Evolutionary conservation across 2,329 filamentous ascomycete species (phyloP).

Genomic region (Aspergillus sp.): DNA sequence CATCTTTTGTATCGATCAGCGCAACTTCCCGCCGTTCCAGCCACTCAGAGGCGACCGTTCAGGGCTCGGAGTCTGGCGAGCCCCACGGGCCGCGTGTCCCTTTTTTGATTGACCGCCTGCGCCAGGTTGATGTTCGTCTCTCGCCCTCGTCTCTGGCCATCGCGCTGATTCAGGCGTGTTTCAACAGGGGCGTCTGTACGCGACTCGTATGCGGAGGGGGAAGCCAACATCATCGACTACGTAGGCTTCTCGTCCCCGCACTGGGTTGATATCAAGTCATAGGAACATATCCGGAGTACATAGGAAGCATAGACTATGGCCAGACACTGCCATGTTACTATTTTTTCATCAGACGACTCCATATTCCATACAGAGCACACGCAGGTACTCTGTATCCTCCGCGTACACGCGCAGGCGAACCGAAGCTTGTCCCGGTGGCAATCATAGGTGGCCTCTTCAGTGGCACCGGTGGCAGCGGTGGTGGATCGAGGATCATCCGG

Average conservation of each 20-base stretch:
- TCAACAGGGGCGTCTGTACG: not conserved
- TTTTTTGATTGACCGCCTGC: constrained; percentile 5
- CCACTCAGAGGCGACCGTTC: constrained; percentile 13
- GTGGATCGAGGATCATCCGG: constrained; percentile 1
- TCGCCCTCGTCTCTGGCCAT: not conserved
- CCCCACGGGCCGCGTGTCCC: constrained; percentile 27
- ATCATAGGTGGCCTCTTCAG: not conserved
- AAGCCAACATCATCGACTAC: not conserved
- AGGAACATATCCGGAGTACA: not conserved
- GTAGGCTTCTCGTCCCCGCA: not conserved
- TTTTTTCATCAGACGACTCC: not conserved
- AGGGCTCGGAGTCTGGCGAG: constrained; percentile 3
- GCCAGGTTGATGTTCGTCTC: constrained; percentile 6
- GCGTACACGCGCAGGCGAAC: not conserved
- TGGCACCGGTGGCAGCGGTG: not conserved
- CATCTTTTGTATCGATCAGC: constrained; percentile 19
- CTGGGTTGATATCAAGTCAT: too few relatives aligned
- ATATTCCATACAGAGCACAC: not conserved
- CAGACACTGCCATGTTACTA: not conserved
- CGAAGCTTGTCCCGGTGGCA: constrained; percentile 1
- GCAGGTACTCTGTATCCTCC: not conserved
- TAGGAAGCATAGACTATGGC: not conserved
- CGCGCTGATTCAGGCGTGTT: not conserved
- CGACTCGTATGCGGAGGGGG: too few relatives aligned
- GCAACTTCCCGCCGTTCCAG: constrained; percentile 15